Evolutionary conservation across 352 stramenopile species (phyloP), one percentile per base, ranked within the genome.

Genomic region (Globisporangium viniferum): DNA sequence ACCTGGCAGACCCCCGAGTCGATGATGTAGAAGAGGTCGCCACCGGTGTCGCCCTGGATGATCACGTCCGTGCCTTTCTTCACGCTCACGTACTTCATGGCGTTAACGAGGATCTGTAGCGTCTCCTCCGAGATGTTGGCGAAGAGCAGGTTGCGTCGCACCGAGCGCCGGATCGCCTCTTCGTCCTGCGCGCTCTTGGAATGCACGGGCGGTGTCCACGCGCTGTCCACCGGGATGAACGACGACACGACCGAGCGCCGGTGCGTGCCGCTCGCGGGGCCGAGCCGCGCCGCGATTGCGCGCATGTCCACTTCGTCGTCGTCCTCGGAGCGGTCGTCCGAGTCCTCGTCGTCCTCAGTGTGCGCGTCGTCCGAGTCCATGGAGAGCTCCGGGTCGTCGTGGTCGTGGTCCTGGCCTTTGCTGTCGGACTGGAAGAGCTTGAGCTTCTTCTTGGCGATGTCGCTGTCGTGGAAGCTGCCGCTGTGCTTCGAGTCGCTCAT

Each of bases 1-100:
- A 93, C 81, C 41, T 93, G 76, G 48, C 97, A 89, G n/a, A 78
- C 67, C 29, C 96, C 96, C 62, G 78, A 93, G 62, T 94, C 76
- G 53, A 99, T 75, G 55, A 98, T 92, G 73, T 95, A 98, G 65
- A 98, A 98, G 20, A 79, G 77, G 68, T 97, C 89, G 48, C 90
- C 91, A 10, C 82, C 63, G 1, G 18, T 15, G 33, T 95, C 86
- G 31, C 92, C 93, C 62, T 95, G 86, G 20, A 68, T 73, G 59
- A 93, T 89, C 53, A 95, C 71, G 57, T 85, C 69, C 58, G 76
- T 71, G n/a, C 72, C 79, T 41, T 68, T 67, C 44, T 76, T 63
- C 18, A 89, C 69, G 0, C 72, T 71, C 9, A 84, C 65, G 68
- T 89, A 88, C 68, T 89, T 78, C 84, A 92, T 92, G n/a, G 84